These are phyloP conservation scores for Saturnispora saitoi DNA, from an alignment of 805 yeast genomes.

Conservation along the genomic window DNA sequence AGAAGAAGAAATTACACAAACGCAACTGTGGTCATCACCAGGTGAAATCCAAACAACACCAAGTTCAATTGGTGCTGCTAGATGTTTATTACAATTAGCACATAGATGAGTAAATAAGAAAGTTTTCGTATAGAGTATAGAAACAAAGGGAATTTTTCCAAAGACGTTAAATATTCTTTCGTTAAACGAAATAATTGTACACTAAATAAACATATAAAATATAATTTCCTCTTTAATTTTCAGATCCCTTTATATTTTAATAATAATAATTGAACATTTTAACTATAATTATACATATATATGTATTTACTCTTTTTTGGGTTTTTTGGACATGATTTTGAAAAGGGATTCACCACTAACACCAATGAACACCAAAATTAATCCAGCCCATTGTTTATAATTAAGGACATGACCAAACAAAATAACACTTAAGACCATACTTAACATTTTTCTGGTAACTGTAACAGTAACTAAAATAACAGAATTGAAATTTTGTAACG, in stretches of 20 bases:
- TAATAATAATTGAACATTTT: neutral
- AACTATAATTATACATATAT: neutral
- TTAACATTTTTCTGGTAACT: conserved; percentile 91
- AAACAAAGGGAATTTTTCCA: neutral
- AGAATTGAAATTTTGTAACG: conserved; percentile 79
- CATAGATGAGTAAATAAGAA: conserved; percentile 21
- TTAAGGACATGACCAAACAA: conserved; percentile 74
- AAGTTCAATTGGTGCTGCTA: conserved; percentile 41
- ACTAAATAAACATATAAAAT: neutral
- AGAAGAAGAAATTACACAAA: conserved; percentile 16
- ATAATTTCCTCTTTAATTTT: neutral
- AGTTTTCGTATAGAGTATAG: neutral
- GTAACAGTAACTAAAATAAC: conserved; percentile 84
- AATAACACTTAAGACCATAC: conserved; percentile 84
- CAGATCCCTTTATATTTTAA: neutral
- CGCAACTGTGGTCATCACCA: conserved; percentile 30
- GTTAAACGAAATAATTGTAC: neutral
- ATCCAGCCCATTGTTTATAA: conserved; percentile 68
- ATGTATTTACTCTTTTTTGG: neutral
- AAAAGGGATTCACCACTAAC: conserved; percentile 68
- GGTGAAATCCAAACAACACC: conserved; percentile 36
- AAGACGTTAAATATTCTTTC: neutral
- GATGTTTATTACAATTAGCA: conserved; percentile 35
- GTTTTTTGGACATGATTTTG: conserved; percentile 26
- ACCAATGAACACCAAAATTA: conserved; percentile 73